Conservation (phyloP, 148 eudicot species). For the Dianthus caryophyllus region DNA sequence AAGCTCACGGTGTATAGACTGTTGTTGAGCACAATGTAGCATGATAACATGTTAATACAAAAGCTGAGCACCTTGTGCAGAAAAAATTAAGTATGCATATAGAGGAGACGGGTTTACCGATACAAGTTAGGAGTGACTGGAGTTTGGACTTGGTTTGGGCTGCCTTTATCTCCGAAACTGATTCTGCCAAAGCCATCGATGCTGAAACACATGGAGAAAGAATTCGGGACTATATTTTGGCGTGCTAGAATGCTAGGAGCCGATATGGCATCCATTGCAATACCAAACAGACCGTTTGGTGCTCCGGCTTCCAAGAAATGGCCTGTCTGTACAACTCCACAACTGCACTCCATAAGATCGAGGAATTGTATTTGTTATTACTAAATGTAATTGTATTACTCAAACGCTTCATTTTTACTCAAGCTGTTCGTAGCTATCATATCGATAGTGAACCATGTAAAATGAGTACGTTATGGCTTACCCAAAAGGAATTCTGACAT, state of each 20-base stretch:
- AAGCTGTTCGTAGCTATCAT: no score
- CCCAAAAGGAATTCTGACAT: slow-evolving; percentile 68
- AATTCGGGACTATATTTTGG: slow-evolving; percentile 55
- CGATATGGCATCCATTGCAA: slow-evolving; percentile 59
- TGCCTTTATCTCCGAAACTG: slow-evolving; percentile 82
- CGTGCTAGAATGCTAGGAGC: slow-evolving; percentile 76
- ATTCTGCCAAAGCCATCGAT: slow-evolving; percentile 65
- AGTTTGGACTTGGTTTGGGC: slow-evolving; percentile 58
- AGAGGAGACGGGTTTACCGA: slow-evolving; percentile 37
- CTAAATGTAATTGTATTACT: background rate
- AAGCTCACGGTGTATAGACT: slow-evolving; percentile 52
- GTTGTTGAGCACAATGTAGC: slow-evolving; percentile 7
- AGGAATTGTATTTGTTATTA: background rate
- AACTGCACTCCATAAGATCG: slow-evolving; percentile 50
- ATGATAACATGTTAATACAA: background rate
- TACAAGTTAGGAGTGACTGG: slow-evolving; percentile 39
- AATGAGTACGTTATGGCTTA: slow-evolving; percentile 24
- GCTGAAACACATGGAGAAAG: slow-evolving; percentile 94
- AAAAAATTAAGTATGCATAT: background rate
- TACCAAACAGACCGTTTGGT: slow-evolving; percentile 92
- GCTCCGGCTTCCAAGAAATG: slow-evolving; percentile 74
- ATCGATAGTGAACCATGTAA: no score
- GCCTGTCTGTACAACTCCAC: slow-evolving; percentile 76
- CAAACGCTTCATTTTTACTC: background rate
- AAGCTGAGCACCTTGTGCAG: background rate